These are phyloP conservation scores for Echinochloa phyllopogon DNA, from an alignment of 176 grass and related monocot genomes.

Conservation along the genomic window DNA sequence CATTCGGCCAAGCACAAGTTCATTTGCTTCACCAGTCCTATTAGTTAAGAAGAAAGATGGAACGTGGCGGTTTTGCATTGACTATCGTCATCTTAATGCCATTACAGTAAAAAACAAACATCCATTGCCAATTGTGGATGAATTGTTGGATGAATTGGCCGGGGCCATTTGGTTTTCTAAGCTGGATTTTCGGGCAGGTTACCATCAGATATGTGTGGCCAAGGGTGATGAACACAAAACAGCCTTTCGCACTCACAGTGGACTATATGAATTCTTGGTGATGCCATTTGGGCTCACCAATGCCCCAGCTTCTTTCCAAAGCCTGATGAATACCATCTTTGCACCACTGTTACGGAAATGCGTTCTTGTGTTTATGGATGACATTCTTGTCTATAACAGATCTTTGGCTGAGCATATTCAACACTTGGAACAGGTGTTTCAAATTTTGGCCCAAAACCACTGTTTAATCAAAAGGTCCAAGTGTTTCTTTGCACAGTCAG, in stretches of 20 bases:
- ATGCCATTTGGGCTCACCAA: neutral
- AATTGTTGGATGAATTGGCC: neutral
- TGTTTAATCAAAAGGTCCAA: too few relatives aligned
- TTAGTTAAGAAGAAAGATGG: neutral
- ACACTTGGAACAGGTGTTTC: rapidly evolving
- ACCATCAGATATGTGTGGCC: neutral
- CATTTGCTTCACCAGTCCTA: neutral
- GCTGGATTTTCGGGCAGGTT: neutral
- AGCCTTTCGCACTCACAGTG: neutral
- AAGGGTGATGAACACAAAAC: neutral
- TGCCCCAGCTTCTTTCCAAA: neutral
- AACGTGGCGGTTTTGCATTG: neutral
- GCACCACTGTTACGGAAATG: rapidly evolving
- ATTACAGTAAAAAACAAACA: neutral
- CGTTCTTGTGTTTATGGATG: neutral
- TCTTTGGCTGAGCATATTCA: rapidly evolving
- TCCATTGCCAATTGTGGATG: neutral
- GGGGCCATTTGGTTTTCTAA: neutral
- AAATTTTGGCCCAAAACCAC: too few relatives aligned
- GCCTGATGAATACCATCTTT: neutral
- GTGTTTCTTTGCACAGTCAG: too few relatives aligned
- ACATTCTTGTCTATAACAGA: neutral
- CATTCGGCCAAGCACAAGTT: rapidly evolving
- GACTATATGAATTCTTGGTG: neutral
- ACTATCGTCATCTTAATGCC: too few relatives aligned